Base-by-base conservation (phyloP, 202 grass and related monocot genomes). In the Setaria viridis region DNA sequence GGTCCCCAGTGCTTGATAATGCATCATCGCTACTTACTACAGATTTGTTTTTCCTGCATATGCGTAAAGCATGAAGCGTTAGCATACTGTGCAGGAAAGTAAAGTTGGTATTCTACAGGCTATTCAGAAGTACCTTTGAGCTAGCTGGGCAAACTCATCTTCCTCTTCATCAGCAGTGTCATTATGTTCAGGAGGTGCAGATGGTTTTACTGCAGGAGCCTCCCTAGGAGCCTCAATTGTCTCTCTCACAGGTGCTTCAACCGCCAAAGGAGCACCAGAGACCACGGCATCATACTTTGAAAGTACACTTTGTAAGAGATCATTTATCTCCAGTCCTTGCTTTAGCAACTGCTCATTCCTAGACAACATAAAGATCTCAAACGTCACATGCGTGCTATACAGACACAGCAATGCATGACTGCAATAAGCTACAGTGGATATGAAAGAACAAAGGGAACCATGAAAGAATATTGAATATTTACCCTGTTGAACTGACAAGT, bases 301-400 rank as follows among this genome's bases (percentile, higher is more conserved):
- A 63, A 99, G 88, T 75, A 94, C 79, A 77, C 72, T 91, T 83
- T 95, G 90, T 76, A 99, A 78, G 63, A 51, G 39, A 69, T 99
- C 96, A 78, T 99, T 92, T 70, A 95, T 84, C 78, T 93, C 91
- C 64, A 99, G 84, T 51, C 88, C 96, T 92, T 94, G 88, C 82
- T 89, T 90, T 72, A 99, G 77, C 43, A 99, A 83, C 80, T 94
- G 81, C 54, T 99, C 93, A 0, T 95, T 90, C 84, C 96, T 99
- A 86, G 30, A 88, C 39, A 85, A 82, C 29, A 58, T 66, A 75
- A 42, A 80, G 9, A 84, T 54, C 34, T 64, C 76, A 87, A 69
- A 63, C 34, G 62, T 49, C 54, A 90, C 7, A 83, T 46, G 21
- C 14, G 16, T 59, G 48, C 48, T 67, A 86, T 51, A 69, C 20